Base-by-base conservation (phyloP, 192 early-diverging fungal genomes). In the Chytriomyces hyalinus region DNA sequence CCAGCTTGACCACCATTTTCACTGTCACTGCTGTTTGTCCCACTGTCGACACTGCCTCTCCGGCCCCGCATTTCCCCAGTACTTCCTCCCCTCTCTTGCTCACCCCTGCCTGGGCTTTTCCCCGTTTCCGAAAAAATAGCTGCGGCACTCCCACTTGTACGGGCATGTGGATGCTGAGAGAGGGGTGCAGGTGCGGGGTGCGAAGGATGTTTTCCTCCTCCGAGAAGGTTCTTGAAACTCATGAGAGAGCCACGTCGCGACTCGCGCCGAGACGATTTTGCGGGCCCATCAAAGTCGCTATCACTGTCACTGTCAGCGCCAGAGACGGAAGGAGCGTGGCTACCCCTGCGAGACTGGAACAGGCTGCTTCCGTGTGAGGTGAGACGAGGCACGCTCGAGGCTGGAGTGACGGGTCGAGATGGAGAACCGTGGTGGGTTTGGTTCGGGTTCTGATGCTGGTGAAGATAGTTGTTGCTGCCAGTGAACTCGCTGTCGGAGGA, bases 221-320 rank as follows among this genome's bases (percentile, higher is more conserved):
- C 20, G 5, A 57, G 53, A 20, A 57, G 53, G 53, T 57, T 57
- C 53, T 57, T 57, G 53, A 57, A 20, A 57, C 20, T 57, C 20
- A 57, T 13, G 20, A 57, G 53, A 20, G 53, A 57, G 53, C 15
- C 13, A 20, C 15, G 20, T 13, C 53, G 13, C 53, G 13, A 20
- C 15, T 20, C 15, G 53, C 53, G 53, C 15, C 13, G 53, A 20
- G 53, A 57, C 53, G 53, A 57, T 13, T 57, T 57, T 13, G 53
- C 15, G 5, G 53, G 53, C 15, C 15, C 53, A 20, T 57, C 53
- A 57, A 57, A 57, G 53, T 57, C 53, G 53, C 53, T 57, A n/a
- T 57, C 53, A 20, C 53, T 57, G 53, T 57, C 53, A 57, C 53
- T 57, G 53, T 57, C 53, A 20, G 53, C 53, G 5, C 53, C 53